Evolutionary conservation across 2,329 filamentous ascomycete genomes (phyloP).

Genomic region (Malbranchea cinnamomea): DNA sequence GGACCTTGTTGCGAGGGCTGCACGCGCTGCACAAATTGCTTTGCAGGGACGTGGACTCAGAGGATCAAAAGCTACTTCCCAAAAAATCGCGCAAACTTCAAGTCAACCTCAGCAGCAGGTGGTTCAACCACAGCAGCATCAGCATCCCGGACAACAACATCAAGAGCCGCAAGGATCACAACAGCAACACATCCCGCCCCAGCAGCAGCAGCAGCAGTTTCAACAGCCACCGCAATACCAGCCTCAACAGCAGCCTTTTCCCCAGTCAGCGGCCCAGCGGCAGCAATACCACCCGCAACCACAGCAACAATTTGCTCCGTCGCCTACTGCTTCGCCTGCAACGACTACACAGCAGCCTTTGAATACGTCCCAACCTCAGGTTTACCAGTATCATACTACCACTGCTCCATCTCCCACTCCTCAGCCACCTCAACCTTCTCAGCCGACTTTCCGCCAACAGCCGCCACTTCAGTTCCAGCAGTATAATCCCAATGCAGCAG

Average conservation of each 20-base stretch:
- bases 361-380: constrained; percentile 5
- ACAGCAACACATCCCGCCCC: constrained; percentile 14
- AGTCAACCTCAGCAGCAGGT: constrained; percentile 20
- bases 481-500: constrained; percentile 22
- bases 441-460: constrained; percentile 25
- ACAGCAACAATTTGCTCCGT: constrained; percentile 7
- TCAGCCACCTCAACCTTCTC: constrained; percentile 58
- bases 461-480: constrained; percentile 28
- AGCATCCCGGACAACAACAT: constrained; percentile 21
- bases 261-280: neutral
- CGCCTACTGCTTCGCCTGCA: constrained; percentile 4
- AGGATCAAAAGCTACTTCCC: neutral
- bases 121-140: constrained; percentile 16
- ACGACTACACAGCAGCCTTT: constrained; percentile 2
- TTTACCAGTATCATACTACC: constrained; percentile 15
- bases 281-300: constrained; percentile 2
- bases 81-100: no score
- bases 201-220: constrained; percentile 12
- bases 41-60: constrained; percentile 29
- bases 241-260: constrained; percentile 7
- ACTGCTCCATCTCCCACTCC: constrained; percentile 61
- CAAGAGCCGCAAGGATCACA: constrained; percentile 19
- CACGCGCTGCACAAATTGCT: constrained; percentile 33
- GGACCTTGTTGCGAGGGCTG: constrained; percentile 33
- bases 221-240: constrained; percentile 14